Evolutionary conservation across 179 eudicot species (phyloP).

Genomic region (Vitellaria paradoxa): DNA sequence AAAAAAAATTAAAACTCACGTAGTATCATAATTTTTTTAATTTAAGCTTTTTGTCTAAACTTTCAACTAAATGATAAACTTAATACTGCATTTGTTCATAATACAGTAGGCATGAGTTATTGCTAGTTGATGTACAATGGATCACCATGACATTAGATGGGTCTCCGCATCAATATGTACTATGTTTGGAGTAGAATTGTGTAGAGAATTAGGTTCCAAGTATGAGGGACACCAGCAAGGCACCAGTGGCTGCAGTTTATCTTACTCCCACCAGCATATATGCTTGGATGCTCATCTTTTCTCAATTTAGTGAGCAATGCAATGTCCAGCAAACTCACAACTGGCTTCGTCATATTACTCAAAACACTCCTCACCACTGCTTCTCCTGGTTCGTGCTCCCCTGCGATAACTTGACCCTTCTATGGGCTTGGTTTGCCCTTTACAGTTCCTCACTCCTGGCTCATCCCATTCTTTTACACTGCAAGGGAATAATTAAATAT

Average conservation of each 20-base stretch:
- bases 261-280: constrained; percentile 22
- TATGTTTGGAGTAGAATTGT: too few relatives aligned
- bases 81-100: too few relatives aligned
- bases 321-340: constrained; percentile 50
- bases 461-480: constrained; percentile 62
- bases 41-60: too few relatives aligned
- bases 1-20: too few relatives aligned
- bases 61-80: too few relatives aligned
- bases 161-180: too few relatives aligned
- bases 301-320: constrained; percentile 49
- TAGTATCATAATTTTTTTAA: too few relatives aligned
- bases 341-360: constrained; percentile 40
- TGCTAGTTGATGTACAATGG: too few relatives aligned
- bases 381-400: constrained; percentile 45
- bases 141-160: too few relatives aligned
- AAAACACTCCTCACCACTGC: constrained; percentile 37
- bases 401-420: constrained; percentile 42
- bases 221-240: too few relatives aligned
- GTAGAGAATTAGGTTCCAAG: too few relatives aligned
- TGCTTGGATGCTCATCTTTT: constrained; percentile 73
- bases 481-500: not conserved
- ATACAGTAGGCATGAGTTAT: too few relatives aligned
- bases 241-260: constrained; percentile 50
- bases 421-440: constrained; percentile 41
- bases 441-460: constrained; percentile 36